Percentiles rank a stretch among this genome's conserved stretches.
phyloP scores from a whole-genome alignment of 768 basidiomycete genomes.

The Hericium rajendrae region DNA sequence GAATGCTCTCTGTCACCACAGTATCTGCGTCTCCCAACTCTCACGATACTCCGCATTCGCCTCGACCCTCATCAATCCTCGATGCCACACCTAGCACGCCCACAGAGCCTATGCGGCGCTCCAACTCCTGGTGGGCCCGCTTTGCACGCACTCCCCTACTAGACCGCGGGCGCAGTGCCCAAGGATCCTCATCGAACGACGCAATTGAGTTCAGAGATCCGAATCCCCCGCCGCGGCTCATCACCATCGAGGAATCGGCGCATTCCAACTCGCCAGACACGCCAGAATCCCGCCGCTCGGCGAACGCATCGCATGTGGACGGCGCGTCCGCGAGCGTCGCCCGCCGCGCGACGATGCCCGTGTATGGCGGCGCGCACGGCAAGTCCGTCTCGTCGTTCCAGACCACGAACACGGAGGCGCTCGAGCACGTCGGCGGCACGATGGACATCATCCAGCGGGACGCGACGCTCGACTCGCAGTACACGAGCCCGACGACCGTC shows the following conservation, averaged over 20 bases:
- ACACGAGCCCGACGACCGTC: background rate
- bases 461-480: slow-evolving; percentile 9
- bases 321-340: slow-evolving; percentile 9
- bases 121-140: slow-evolving; percentile 72
- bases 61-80: slow-evolving; percentile 33
- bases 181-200: slow-evolving; percentile 7
- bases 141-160: slow-evolving; percentile 59
- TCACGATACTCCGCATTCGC: slow-evolving; percentile 11
- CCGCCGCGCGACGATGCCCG: slow-evolving; percentile 1
- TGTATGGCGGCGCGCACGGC: slow-evolving; percentile 22
- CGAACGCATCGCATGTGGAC: background rate
- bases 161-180: slow-evolving; percentile 35
- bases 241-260: slow-evolving; percentile 45
- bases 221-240: slow-evolving; percentile 59
- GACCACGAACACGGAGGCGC: slow-evolving; percentile 62
- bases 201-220: slow-evolving; percentile 66
- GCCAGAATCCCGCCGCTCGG: slow-evolving; percentile 8
- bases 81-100: slow-evolving; percentile 26
- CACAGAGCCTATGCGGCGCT: slow-evolving; percentile 45
- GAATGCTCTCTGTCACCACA: background rate
- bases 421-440: slow-evolving; percentile 53
- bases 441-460: slow-evolving; percentile 61
- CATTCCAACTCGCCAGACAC: slow-evolving; percentile 21
- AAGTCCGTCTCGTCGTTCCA: slow-evolving; percentile 36
- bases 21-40: background rate